A percentile compares a stretch with the other conserved stretches of the same genome.
Conservation (phyloP, 2,329 filamentous ascomycete genomes). For the Cryphonectria japonica region DNA sequence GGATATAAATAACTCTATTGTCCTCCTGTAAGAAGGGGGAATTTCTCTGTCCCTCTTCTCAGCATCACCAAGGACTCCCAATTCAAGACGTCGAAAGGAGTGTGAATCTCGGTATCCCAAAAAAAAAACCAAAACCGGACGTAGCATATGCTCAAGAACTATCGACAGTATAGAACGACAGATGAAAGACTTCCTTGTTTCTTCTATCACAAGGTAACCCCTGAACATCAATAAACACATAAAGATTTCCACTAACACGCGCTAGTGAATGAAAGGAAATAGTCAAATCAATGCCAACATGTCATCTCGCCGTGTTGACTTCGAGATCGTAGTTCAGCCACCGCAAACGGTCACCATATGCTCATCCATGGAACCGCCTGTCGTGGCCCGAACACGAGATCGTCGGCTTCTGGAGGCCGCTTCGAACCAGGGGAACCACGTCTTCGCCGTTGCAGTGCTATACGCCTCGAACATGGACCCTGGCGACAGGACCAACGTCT, state of each 20-base stretch:
- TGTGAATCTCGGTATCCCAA: too few relatives aligned
- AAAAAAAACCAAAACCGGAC: background rate
- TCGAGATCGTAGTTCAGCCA: constrained; percentile 25
- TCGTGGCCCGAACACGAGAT: constrained; percentile 22
- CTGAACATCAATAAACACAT: background rate
- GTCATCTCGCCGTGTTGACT: background rate
- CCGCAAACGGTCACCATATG: background rate
- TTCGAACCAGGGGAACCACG: background rate
- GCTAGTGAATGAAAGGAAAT: background rate
- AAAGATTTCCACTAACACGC: background rate
- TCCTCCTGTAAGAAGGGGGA: background rate
- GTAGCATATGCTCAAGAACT: background rate
- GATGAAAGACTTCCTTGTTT: background rate
- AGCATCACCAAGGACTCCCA: background rate
- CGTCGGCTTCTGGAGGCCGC: constrained; percentile 8
- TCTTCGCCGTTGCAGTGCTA: constrained; percentile 18
- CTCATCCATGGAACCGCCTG: constrained; percentile 18
- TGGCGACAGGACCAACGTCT: background rate
- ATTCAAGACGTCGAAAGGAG: background rate
- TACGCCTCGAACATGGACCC: constrained; percentile 4
- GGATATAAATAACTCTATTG: background rate
- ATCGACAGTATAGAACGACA: background rate
- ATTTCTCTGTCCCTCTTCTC: background rate
- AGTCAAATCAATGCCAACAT: background rate
- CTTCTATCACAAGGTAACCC: background rate